Evolutionary conservation across 106 monocot genomes (phyloP), one percentile per base, ranked within the genome.

Genomic region (Iris macrosiphon): DNA sequence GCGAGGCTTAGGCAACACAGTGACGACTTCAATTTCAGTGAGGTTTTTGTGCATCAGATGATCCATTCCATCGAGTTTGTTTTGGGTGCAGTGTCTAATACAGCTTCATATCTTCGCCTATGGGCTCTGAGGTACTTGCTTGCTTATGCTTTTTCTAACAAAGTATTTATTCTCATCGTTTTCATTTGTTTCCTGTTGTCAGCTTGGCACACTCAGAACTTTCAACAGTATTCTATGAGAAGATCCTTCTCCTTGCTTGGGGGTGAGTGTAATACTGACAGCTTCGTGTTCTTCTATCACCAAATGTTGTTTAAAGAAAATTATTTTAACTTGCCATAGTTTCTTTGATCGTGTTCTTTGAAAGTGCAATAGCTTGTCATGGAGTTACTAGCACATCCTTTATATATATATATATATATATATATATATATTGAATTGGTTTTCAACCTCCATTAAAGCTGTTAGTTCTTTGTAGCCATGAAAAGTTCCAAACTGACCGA

Each of bases 61-160:
- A 98, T 98, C 52, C 96, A 98, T 78, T 98, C 96, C 23, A 98
- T 98, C 68, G 96, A 98, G 66, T 98, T 98, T 71, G 78, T 98
- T 4, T 72, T 98, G 40, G 90, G 87, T 42, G 82, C 96, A 37
- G 91, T 98, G 27, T 98, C 96, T n/a, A 98, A 98, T 49, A 98
- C 96, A 17, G 96, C 96, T 57, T 98, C 96, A n/a, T 98, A 98
- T 65, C 96, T 98, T 70, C 76, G 96, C 1, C 96, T 98, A 42
- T 98, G 96, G 96, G 96, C 96, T 45, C 57, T 98, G 25, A 98
- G 96, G 96, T 91, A 65, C 62, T 59, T 63, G 4, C 22, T 29
- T 11, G 10, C 5, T 48, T 35, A 10, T 3, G 16, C 17, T 27
- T 59, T 52, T 4, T 45, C 9, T 55, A 32, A 18, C 47, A 25